Evolutionary conservation across 495 filamentous ascomycete genomes (phyloP), one percentile per base, ranked within the genome.

Genomic region (Penicillium simplicissimum): DNA sequence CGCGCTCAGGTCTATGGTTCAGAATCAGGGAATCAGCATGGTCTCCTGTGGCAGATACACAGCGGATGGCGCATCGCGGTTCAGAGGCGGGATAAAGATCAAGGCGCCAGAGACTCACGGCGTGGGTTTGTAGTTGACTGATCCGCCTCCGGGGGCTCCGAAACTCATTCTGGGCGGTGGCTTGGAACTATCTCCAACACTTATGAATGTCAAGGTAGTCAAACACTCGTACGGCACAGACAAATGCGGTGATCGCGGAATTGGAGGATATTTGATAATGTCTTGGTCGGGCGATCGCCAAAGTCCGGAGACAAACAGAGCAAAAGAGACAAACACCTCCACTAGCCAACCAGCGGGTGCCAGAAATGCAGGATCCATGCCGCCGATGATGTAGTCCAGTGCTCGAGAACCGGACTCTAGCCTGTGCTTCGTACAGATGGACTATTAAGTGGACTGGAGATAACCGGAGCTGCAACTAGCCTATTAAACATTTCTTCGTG

Each of bases 1-100:
- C 95, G 57, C 95, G 90, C 74, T 98, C 92, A 0, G 95, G 95
- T 52, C 92, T 96, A 34, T 28, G 6, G 3, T 34, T 4, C 0
- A 31, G 40, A 23, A 3, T 15, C 51, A 51, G 0, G 23, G 8
- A 4, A 37, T 60, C 40, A 59, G 55, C 36, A 33, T 58, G 14
- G 31, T 3, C 37, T 3, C 8, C 8, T 23, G 11, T 17, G 13
- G 17, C 13, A 34, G 9, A 36, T 31, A 10, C 21, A 31, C 37
- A 5, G 17, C n/a, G 40, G 51, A 7, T 4, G 35, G 14, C 35
- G 13, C 19, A 35, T 36, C 31, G 42, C 42, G 4, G 19, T 23
- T 10, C 11, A 45, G 42, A 21, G 9, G 19, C 8, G 21, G 9
- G 19, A 11, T 45, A 45, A 45, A 34, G 33, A 17, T 42, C 52